Conservation (phyloP, 2,329 filamentous ascomycete species). For the Exutisphaerella laricina region DNA sequence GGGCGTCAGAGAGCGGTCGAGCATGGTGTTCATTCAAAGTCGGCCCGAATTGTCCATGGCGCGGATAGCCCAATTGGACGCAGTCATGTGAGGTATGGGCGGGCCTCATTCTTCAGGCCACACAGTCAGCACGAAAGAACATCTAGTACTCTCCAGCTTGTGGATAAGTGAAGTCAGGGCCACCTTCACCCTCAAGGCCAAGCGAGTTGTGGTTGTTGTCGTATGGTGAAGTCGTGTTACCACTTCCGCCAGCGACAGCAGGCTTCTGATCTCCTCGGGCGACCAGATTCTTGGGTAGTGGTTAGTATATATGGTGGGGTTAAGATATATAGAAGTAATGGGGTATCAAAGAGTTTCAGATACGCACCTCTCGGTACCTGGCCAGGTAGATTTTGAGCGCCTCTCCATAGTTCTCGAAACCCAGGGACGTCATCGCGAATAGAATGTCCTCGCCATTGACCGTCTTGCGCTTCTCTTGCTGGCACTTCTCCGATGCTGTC, state of each 20-base stretch:
- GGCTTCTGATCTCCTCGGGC: slow-evolving; percentile 61
- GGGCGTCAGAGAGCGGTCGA: too few species aligned
- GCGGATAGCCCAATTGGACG: too few species aligned
- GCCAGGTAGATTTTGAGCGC: slow-evolving; percentile 96
- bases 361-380: slow-evolving; percentile 94
- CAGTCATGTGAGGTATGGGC: too few species aligned
- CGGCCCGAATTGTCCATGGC: too few species aligned
- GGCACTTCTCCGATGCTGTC: slow-evolving; percentile 94
- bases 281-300: slow-evolving; percentile 63
- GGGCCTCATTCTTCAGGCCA: too few species aligned
- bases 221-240: slow-evolving; percentile 29
- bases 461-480: slow-evolving; percentile 98
- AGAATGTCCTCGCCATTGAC: slow-evolving; percentile 98
- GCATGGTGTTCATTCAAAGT: too few species aligned
- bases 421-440: slow-evolving; percentile 97
- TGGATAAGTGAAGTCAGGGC: slow-evolving; percentile 34
- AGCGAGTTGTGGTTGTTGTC: slow-evolving; percentile 40
- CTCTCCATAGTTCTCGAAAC: slow-evolving; percentile 98
- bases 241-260: slow-evolving; percentile 34
- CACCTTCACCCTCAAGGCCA: slow-evolving; percentile 40
- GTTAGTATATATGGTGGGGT: slow-evolving; percentile 12
- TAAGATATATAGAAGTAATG: slow-evolving; percentile 19
- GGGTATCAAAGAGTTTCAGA: slow-evolving; percentile 20
- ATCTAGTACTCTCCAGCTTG: too few species aligned
- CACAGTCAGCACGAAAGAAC: too few species aligned